Evolutionary conservation across 306 rosid genomes (phyloP), one percentile per base, ranked within the genome.

Genomic region (Cicer arietinum): DNA sequence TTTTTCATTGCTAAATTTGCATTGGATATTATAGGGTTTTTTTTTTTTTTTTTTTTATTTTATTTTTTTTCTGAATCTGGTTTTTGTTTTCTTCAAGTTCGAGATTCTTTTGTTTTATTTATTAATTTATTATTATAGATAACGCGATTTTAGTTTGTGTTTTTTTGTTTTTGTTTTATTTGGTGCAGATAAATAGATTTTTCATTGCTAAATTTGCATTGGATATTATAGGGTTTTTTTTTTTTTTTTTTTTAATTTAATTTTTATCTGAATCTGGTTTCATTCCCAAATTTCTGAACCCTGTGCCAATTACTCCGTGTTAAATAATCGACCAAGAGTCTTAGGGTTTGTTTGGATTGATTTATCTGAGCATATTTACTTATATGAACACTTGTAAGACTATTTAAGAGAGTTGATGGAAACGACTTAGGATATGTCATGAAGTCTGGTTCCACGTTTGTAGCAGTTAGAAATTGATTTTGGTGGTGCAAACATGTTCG

Each of bases 181-280:
- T 74, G 69, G 54, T 46, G 8, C 46, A n/a, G 52, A 25, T 25
- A 22, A 52, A 13, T 75, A 10, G 70, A 46, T 53, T 11, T 20
- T 68, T 64, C 64, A 40, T 45, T 64, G 68, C 51, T 46, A 9
- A 39, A 62, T 76, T 37, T 48, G 37, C 58, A 46, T 13, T 52
- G 35, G 69, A 52, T 45, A 22, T 61, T 43, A n/a, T 30, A 3
- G 37, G 0, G 20, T 18, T 18, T 18, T 18, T 18, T 18, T 18
- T 18, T 18, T 18, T 18, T 48, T 13, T 12, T 1, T 1, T 1
- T 13, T 11, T 46, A 45, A 22, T 6, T 40, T 71, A 30, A 30
- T 71, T 64, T 45, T 51, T 1, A 14, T 17, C 16, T 78, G 40
- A 43, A 6, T 73, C 12, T 71, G 64, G 30, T 50, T 77, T 82